Base-by-base conservation (phyloP, 163 green algal genomes). In the Coccomyxa subellipsoidea region DNA sequence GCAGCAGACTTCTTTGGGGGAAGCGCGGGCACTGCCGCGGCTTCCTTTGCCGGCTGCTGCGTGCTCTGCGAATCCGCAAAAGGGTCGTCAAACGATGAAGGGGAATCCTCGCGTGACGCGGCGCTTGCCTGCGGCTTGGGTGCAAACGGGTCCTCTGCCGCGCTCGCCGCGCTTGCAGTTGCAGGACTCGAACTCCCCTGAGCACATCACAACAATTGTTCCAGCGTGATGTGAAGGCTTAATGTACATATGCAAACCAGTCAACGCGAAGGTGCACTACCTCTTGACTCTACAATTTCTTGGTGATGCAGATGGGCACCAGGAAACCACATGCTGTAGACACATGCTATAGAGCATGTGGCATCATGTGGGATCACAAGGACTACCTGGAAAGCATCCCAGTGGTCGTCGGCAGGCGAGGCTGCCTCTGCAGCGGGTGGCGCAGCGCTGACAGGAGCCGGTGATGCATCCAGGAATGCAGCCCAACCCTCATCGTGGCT, bases 1-100 rank as follows among this genome's bases (percentile, higher is more conserved):
- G 94, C 91, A 32, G 87, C 39, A 6, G 84, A 87, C 32, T 86
- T 88, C 36, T 84, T 86, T 76, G 54, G 54, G 5, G 23, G 35
- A 59, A 69, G 39, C 34, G 9, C 31, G 47, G 27, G 36, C 27
- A 32, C 77, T 37, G 27, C 54, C 39, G 34, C 54, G 79, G 69
- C 66, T 66, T 80, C 76, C 73, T 54, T 79, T 69, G 47, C 35
- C 47, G 75, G 69, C 40, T 29, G 32, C 38, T 34, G 38, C 4
- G 23, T 18, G 47, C 47, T 59, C 3, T 12, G 47, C 47, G 47
- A 12, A 18, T 59, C 47, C 5, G 47, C 47, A 18, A 59, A 59
- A 59, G 47, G 47, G 47, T 59, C 47, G 47, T 59, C 47, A 8
- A 59, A 18, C 47, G 47, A 59, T 18, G 47, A 12, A 12, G 47